Evolutionary conservation across 1,284 basidiomycete genomes (phyloP).

Genomic region (Salmacisia buchloeana): DNA sequence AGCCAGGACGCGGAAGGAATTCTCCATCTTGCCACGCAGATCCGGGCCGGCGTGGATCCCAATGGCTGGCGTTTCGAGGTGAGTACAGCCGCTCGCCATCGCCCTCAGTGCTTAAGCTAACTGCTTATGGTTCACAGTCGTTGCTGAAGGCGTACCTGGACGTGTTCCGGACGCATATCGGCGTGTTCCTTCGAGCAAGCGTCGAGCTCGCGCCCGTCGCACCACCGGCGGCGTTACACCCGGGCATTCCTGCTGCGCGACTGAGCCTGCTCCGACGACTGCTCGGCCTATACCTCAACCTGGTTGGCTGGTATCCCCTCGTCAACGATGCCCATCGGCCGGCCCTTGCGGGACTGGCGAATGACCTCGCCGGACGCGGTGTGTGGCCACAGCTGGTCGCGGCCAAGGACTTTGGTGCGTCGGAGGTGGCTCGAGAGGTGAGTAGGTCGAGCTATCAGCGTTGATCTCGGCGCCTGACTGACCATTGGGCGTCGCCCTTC

Average conservation of each 20-base stretch:
- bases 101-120: conserved; percentile 11
- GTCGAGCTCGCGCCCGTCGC: not conserved
- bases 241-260: not conserved
- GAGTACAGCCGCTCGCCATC: conserved; percentile 17
- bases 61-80: conserved; percentile 15
- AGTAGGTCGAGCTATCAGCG: not conserved
- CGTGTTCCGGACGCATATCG: not conserved
- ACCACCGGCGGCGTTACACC: not conserved
- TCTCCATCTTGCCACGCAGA: conserved; percentile 21
- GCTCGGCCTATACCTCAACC: not conserved
- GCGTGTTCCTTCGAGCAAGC: not conserved
- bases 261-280: not conserved
- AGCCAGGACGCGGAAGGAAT: conserved; percentile 17
- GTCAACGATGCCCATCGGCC: not conserved
- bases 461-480: not conserved
- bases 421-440: not conserved
- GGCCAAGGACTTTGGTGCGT: conserved; percentile 2
- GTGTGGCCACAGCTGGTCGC: not conserved
- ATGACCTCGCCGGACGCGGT: not conserved
- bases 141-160: conserved; percentile 13
- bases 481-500: not conserved
- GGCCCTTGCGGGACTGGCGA: not conserved
- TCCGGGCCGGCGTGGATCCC: conserved; percentile 22
- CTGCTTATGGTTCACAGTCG: not conserved
- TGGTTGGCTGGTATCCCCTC: not conserved